Percentiles rank a stretch among this genome's conserved stretches.
Evolutionary conservation across 2,329 filamentous ascomycete genomes (phyloP).

Genomic region (Coleophoma cylindrospora): DNA sequence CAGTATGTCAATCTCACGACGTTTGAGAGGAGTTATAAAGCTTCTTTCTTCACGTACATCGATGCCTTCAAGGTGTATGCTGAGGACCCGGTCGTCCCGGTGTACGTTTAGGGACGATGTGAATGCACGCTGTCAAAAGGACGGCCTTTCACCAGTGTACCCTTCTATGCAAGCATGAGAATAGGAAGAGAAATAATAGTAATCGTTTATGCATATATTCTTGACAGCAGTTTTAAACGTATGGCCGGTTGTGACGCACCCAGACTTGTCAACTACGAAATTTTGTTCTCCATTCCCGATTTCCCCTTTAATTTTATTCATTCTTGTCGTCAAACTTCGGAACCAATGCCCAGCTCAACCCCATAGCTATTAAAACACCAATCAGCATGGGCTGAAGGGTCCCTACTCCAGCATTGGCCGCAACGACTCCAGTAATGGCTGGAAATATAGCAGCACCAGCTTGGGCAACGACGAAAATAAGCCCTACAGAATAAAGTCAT

Average conservation of each 20-base stretch:
- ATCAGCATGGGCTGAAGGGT: slow-evolving; percentile 48
- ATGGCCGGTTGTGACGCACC: not conserved
- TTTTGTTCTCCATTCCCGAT: not conserved
- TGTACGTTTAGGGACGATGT: not conserved
- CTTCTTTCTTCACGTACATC: slow-evolving; percentile 23
- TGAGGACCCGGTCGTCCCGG: slow-evolving; percentile 18
- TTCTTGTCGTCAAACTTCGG: slow-evolving; percentile 6
- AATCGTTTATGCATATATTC: too few species aligned
- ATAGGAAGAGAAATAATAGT: too few species aligned
- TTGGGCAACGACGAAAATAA: slow-evolving; percentile 54
- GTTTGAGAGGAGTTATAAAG: slow-evolving; percentile 19
- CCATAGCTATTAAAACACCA: slow-evolving; percentile 39
- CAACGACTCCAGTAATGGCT: slow-evolving; percentile 47
- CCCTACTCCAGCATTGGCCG: slow-evolving; percentile 36
- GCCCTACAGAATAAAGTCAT: slow-evolving; percentile 20
- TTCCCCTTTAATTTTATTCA: not conserved
- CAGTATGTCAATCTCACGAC: slow-evolving; percentile 38
- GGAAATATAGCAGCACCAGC: slow-evolving; percentile 51
- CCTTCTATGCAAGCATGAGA: too few species aligned
- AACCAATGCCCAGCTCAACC: slow-evolving; percentile 41
- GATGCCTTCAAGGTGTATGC: slow-evolving; percentile 21
- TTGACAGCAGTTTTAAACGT: too few species aligned
- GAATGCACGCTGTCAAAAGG: not conserved
- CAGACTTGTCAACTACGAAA: not conserved
- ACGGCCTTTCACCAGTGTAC: too few species aligned